Conservation (phyloP, 177 flowering plant species). For the Vitis hybrid region DNA sequence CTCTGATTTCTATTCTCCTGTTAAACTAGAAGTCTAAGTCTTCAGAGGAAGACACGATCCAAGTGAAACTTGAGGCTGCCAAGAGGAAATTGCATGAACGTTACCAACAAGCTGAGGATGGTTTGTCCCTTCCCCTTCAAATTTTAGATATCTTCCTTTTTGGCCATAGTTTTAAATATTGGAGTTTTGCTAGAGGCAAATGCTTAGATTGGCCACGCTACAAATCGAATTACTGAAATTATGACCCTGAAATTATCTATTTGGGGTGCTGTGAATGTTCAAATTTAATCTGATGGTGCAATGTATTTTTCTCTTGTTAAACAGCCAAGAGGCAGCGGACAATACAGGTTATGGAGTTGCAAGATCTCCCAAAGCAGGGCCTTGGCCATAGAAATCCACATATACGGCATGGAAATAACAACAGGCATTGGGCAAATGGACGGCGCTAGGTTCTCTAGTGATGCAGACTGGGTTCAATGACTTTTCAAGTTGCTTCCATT, state of each 20-base stretch:
- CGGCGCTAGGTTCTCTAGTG: constrained; percentile 31
- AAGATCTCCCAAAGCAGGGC: constrained; percentile 77
- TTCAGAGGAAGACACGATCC: constrained; percentile 41
- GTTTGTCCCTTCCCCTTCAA: constrained; percentile 27
- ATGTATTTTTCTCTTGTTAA: neutral
- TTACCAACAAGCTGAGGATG: constrained; percentile 85
- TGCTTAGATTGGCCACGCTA: no score
- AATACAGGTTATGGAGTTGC: constrained; percentile 81
- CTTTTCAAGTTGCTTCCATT: constrained; percentile 16
- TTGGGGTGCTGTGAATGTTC: neutral
- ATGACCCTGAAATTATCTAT: no score
- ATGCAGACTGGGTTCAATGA: constrained; percentile 1
- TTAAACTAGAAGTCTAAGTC: constrained; percentile 35
- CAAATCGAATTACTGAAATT: no score
- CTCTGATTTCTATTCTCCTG: constrained; percentile 5
- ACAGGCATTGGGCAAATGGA: constrained; percentile 56
- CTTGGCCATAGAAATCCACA: constrained; percentile 40
- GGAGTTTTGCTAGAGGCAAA: neutral
- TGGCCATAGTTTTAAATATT: neutral
- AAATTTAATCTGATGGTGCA: neutral
- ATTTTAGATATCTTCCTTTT: constrained; percentile 3
- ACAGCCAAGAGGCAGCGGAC: constrained; percentile 92
- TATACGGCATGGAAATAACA: constrained; percentile 47
- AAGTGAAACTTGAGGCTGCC: constrained; percentile 58
- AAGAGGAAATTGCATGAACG: constrained; percentile 79